A percentile compares a stretch with the other conserved stretches of the same genome.
Evolutionary conservation across 192 early-diverging fungal species (phyloP).

Genomic region (Coemansia brasiliensis): DNA sequence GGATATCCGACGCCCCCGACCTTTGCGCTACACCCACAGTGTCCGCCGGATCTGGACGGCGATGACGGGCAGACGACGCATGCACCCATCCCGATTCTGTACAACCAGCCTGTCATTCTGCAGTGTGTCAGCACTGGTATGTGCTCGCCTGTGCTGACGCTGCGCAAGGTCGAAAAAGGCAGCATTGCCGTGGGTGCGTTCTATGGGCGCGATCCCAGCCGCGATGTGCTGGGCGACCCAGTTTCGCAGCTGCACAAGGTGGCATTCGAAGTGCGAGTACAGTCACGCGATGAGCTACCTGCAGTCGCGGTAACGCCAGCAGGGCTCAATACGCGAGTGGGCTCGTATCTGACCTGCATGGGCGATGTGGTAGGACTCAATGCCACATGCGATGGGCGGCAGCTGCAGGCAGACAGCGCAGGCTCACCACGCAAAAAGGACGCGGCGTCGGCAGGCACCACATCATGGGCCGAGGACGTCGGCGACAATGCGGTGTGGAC

Average conservation of each 20-base stretch:
- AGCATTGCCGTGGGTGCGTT: slow-evolving; percentile 70
- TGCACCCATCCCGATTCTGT: slow-evolving; percentile 70
- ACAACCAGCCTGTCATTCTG: slow-evolving; percentile 85
- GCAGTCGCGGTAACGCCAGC: slow-evolving; percentile 48
- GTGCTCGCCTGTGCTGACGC: slow-evolving; percentile 75
- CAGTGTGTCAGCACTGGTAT: slow-evolving; percentile 87
- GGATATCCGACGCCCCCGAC: slow-evolving; percentile 79
- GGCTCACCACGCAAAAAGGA: slow-evolving; percentile 21
- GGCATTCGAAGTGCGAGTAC: slow-evolving; percentile 71
- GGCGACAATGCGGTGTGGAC: slow-evolving; percentile 93
- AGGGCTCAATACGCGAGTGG: slow-evolving; percentile 42
- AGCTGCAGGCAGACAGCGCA: slow-evolving; percentile 21
- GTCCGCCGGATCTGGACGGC: slow-evolving; percentile 40
- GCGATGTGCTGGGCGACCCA: slow-evolving; percentile 75
- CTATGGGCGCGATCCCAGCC: slow-evolving; percentile 40
- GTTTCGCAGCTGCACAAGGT: slow-evolving; percentile 91
- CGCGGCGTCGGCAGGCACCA: slow-evolving; percentile 37
- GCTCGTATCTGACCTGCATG: slow-evolving; percentile 68
- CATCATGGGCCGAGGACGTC: slow-evolving; percentile 76
- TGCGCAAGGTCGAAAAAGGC: slow-evolving; percentile 84
- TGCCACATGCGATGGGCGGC: slow-evolving; percentile 42
- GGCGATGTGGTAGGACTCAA: slow-evolving; percentile 79
- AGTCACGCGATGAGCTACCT: slow-evolving; percentile 46
- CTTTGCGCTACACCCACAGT: slow-evolving; percentile 67
- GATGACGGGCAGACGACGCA: slow-evolving; percentile 18